Evolutionary conservation across 768 basidiomycete genomes (phyloP).

Genomic region (Obba rivulosa): DNA sequence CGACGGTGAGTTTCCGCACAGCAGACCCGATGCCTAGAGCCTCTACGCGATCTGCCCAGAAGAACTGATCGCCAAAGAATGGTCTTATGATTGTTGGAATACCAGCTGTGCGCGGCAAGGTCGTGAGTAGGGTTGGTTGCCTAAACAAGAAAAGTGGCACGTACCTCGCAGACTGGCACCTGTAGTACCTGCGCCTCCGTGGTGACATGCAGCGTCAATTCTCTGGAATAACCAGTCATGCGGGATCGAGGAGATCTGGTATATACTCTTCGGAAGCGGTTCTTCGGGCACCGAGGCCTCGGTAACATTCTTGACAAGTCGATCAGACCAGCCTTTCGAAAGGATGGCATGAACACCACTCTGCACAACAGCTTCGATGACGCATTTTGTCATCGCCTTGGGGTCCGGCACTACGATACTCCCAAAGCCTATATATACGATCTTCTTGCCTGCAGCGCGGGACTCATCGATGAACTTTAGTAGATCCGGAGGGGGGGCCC

Average conservation of each 20-base stretch:
- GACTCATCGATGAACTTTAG: slow-evolving; percentile 80
- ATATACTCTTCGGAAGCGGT: slow-evolving; percentile 73
- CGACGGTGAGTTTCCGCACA: slow-evolving; percentile 82
- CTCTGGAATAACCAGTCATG: slow-evolving; percentile 95
- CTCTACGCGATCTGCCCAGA: slow-evolving; percentile 98
- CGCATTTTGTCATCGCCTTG: slow-evolving; percentile 83
- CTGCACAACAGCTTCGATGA: slow-evolving; percentile 80
- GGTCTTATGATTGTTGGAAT: slow-evolving; percentile 95
- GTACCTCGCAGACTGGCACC: slow-evolving; percentile 89
- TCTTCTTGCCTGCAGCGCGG: slow-evolving; percentile 69
- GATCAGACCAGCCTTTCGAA: slow-evolving; percentile 97
- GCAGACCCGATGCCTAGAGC: slow-evolving; percentile 87
- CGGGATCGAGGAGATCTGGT: slow-evolving; percentile 79
- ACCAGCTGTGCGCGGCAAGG: slow-evolving; percentile 49
- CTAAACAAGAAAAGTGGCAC: slow-evolving; percentile 15
- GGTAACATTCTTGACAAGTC: slow-evolving; percentile 57
- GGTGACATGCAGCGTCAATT: slow-evolving; percentile 97
- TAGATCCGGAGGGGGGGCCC: slow-evolving; percentile 79
- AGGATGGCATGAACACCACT: slow-evolving; percentile 90
- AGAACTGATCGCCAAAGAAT: slow-evolving; percentile 97
- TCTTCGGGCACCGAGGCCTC: slow-evolving; percentile 62
- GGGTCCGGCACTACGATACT: slow-evolving; percentile 97
- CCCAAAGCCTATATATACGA: slow-evolving; percentile 97
- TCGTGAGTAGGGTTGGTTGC: background rate
- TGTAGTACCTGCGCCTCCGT: slow-evolving; percentile 95